These are phyloP conservation scores for Capsicum chinense DNA, from an alignment of 257 asterid species.

Conservation along the genomic window DNA sequence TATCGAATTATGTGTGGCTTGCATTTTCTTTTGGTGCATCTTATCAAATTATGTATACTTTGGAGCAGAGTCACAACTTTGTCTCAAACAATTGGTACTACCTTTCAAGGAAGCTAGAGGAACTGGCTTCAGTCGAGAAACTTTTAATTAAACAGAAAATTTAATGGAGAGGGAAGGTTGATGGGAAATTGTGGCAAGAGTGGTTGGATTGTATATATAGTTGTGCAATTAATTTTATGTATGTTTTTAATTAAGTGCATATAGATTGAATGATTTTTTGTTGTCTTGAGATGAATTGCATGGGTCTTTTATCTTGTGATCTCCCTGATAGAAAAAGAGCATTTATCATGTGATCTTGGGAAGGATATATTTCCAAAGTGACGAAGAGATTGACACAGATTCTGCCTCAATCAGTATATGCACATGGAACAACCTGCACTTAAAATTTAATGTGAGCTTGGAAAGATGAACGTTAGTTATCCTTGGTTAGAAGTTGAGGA, in stretches of 20 bases:
- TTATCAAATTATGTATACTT: neutral
- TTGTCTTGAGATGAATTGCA: conserved; percentile 18
- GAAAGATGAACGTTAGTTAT: neutral
- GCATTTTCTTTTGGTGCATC: neutral
- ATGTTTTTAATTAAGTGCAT: neutral
- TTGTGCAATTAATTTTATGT: neutral
- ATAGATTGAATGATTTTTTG: neutral
- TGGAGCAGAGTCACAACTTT: neutral
- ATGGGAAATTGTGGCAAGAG: neutral
- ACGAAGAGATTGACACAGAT: neutral
- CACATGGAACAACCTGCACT: conserved; percentile 13
- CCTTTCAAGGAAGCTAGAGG: neutral
- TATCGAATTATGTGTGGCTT: neutral
- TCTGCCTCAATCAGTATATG: neutral
- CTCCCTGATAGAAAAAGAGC: neutral
- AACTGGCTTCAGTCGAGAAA: conserved; percentile 7
- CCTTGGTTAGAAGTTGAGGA: conserved; percentile 23
- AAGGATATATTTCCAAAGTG: conserved; percentile 3
- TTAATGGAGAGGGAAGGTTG: neutral
- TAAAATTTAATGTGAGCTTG: neutral
- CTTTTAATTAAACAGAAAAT: neutral
- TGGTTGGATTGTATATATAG: neutral
- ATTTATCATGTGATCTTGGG: conserved; percentile 5
- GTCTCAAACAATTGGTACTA: neutral
- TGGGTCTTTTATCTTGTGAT: conserved; percentile 22